Conservation (phyloP, 768 basidiomycete genomes). For the Galerina marginata region DNA sequence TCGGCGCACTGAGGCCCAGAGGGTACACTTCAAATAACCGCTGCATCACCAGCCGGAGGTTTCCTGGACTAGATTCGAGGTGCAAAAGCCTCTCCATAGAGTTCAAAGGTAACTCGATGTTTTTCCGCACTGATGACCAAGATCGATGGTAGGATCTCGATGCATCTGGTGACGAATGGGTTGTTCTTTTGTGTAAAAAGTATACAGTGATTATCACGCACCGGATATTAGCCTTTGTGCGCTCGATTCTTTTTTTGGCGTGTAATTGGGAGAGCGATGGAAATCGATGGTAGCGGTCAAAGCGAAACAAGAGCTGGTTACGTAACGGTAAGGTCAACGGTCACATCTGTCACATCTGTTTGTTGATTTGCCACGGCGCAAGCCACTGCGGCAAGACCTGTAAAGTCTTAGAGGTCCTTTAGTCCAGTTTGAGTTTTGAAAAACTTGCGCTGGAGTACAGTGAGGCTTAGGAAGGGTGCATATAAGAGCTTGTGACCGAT, state of each 20-base stretch:
- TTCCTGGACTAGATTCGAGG: background rate
- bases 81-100: background rate
- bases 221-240: background rate
- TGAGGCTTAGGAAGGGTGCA: too few relatives aligned
- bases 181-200: background rate
- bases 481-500: too few relatives aligned
- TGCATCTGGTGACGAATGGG: background rate
- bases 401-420: background rate
- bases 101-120: background rate
- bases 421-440: too few relatives aligned
- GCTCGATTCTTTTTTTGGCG: background rate
- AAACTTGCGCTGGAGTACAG: too few relatives aligned
- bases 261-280: conserved; percentile 8
- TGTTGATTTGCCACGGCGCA: too few relatives aligned
- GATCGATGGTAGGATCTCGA: conserved; percentile 1
- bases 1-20: background rate
- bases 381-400: background rate
- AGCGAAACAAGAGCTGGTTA: conserved; percentile 16
- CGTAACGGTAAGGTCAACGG: conserved; percentile 10
- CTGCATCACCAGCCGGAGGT: background rate
- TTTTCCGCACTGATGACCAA: background rate
- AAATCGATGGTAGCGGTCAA: conserved; percentile 16
- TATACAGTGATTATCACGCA: background rate
- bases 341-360: background rate
- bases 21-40: background rate